Evolutionary conservation across 2,329 filamentous ascomycete genomes (phyloP).

Genomic region (Paraphoma chrysanthemicola): DNA sequence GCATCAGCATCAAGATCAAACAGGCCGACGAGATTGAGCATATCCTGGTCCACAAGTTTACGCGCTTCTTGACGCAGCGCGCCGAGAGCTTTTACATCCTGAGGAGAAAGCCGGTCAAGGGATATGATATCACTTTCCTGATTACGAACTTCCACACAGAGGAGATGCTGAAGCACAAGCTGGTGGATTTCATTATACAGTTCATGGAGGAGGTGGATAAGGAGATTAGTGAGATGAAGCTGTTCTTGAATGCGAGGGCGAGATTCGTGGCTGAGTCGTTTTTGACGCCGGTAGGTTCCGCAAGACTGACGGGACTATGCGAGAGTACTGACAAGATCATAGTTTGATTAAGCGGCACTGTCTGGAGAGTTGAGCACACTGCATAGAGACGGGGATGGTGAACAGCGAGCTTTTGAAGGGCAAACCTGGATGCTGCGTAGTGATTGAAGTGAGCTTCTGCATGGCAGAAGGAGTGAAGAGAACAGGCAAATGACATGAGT

Average conservation of each 20-base stretch:
- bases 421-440: background rate
- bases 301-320: no score
- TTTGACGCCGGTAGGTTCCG: slow-evolving; percentile 78
- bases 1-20: slow-evolving; percentile 98
- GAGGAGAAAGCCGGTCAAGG: slow-evolving; percentile 94
- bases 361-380: slow-evolving; percentile 16
- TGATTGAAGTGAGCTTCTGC: background rate
- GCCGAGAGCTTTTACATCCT: slow-evolving; percentile 98
- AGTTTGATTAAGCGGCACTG: slow-evolving; percentile 34
- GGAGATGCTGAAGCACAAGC: slow-evolving; percentile 98
- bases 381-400: background rate
- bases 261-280: slow-evolving; percentile 99
- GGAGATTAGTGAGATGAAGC: slow-evolving; percentile 99
- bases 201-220: slow-evolving; percentile 99
- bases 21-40: slow-evolving; percentile 99
- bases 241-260: slow-evolving; percentile 95
- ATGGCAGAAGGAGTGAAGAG: background rate
- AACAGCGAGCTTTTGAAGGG: background rate
- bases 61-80: slow-evolving; percentile 91
- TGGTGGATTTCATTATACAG: slow-evolving; percentile 98
- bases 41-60: slow-evolving; percentile 98
- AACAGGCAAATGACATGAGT: background rate
- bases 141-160: slow-evolving; percentile 99
- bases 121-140: slow-evolving; percentile 98
- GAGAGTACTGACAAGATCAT: slow-evolving; percentile 4